Evolutionary conservation across 345 rosid species (phyloP).

Genomic region (Eucalyptus sideroxylon): DNA sequence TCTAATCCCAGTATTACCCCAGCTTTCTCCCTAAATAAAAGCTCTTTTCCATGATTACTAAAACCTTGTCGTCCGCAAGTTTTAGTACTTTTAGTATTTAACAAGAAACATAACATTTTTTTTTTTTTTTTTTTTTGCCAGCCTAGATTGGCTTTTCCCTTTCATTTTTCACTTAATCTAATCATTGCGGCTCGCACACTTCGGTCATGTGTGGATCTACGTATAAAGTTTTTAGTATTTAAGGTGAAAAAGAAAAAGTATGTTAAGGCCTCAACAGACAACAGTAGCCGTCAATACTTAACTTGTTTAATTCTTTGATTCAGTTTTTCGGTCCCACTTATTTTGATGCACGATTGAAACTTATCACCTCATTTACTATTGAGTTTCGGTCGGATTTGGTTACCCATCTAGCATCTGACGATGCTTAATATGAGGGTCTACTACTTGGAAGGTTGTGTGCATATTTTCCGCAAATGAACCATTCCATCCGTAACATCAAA

Average conservation of each 20-base stretch:
- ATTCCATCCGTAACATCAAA: background rate
- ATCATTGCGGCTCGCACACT: background rate
- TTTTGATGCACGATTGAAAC: background rate
- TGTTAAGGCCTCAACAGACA: fast-evolving
- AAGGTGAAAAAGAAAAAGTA: background rate
- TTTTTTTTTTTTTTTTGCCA: background rate
- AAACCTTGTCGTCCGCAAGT: background rate
- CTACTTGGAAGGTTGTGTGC: background rate
- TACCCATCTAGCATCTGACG: no score
- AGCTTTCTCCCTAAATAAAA: background rate
- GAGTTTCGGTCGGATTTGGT: background rate
- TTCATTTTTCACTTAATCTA: background rate
- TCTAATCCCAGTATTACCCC: background rate
- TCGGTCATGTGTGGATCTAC: background rate
- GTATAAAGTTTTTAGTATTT: background rate
- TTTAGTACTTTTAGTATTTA: background rate
- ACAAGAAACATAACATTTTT: background rate
- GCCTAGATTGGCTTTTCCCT: background rate
- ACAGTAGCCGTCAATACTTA: background rate
- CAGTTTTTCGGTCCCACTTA: background rate
- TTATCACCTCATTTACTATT: background rate
- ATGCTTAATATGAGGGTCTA: no score
- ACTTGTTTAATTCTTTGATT: background rate
- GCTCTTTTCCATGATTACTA: background rate
- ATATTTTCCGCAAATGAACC: background rate